Evolutionary conservation across 768 basidiomycete genomes (phyloP).

Genomic region (Tricholomella constricta): DNA sequence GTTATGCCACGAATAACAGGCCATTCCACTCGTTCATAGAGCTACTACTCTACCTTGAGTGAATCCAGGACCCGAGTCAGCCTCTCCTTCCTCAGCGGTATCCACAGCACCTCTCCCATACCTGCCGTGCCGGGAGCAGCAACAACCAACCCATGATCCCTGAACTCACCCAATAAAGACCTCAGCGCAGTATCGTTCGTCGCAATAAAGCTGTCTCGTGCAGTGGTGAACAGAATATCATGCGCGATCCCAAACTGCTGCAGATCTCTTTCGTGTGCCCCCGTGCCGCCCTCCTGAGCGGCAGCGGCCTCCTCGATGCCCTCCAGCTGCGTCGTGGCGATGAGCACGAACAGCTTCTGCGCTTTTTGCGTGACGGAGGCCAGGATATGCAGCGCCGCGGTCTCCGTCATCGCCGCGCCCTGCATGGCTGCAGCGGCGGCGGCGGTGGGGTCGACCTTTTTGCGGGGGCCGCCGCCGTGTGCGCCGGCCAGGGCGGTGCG

Average conservation of each 20-base stretch:
- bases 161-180: constrained; percentile 84
- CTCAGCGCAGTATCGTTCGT: constrained; percentile 84
- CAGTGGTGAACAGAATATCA: constrained; percentile 69
- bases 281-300: constrained; percentile 20
- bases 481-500: constrained; percentile 63
- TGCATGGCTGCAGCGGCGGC: constrained; percentile 11
- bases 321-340: constrained; percentile 70
- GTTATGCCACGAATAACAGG: constrained; percentile 9
- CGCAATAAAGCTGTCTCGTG: constrained; percentile 84
- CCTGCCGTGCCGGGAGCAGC: constrained; percentile 43
- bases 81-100: constrained; percentile 81
- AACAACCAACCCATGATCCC: constrained; percentile 87
- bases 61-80: constrained; percentile 48
- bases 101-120: constrained; percentile 76
- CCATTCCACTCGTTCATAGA: constrained; percentile 7
- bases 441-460: constrained; percentile 30
- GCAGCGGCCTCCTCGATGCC: constrained; percentile 47
- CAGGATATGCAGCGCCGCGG: constrained; percentile 78
- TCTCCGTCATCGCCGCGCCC: constrained; percentile 64
- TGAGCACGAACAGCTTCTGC: constrained; percentile 74
- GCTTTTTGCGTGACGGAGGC: constrained; percentile 88
- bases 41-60: constrained; percentile 13
- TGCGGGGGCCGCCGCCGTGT: constrained; percentile 40
- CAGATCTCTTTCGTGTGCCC: constrained; percentile 36
- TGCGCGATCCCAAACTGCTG: constrained; percentile 62